phyloP scores from a whole-genome alignment of 768 basidiomycete species.

The Naganishia kalamii region DNA sequence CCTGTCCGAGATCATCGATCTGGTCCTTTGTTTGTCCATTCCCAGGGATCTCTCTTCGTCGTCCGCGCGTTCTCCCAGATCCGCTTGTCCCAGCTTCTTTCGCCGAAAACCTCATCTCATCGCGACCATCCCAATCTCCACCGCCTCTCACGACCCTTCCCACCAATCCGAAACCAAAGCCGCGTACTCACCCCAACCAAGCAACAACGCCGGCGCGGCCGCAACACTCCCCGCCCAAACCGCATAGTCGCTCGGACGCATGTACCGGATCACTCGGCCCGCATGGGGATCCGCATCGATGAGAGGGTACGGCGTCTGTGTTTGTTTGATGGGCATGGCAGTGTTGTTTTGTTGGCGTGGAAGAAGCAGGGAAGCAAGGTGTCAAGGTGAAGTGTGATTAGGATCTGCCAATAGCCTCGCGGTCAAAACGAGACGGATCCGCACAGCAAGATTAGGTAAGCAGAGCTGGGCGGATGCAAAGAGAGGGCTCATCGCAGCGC shows the following conservation, averaged over 20 bases:
- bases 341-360: not conserved
- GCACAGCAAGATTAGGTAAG: conserved; percentile 1
- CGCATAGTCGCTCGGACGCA: conserved; percentile 80
- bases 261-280: conserved; percentile 76
- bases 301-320: conserved; percentile 66
- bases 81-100: no score
- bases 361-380: not conserved
- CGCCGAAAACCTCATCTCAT: not conserved
- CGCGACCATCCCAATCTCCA: not conserved
- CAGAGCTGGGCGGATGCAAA: not conserved
- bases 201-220: conserved; percentile 72
- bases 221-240: conserved; percentile 73
- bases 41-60: not conserved
- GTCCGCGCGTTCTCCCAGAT: no score
- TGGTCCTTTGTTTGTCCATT: no score
- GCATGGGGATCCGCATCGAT: conserved; percentile 92
- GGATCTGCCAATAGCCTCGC: conserved; percentile 1
- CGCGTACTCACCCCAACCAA: conserved; percentile 37
- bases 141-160: not conserved
- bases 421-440: conserved; percentile 9
- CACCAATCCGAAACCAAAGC: not conserved
- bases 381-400: not conserved
- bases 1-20: not conserved
- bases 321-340: conserved; percentile 40
- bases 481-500: not conserved